phyloP scores from a whole-genome alignment of 805 yeast species.

The Blastobotrys muscicola region DNA sequence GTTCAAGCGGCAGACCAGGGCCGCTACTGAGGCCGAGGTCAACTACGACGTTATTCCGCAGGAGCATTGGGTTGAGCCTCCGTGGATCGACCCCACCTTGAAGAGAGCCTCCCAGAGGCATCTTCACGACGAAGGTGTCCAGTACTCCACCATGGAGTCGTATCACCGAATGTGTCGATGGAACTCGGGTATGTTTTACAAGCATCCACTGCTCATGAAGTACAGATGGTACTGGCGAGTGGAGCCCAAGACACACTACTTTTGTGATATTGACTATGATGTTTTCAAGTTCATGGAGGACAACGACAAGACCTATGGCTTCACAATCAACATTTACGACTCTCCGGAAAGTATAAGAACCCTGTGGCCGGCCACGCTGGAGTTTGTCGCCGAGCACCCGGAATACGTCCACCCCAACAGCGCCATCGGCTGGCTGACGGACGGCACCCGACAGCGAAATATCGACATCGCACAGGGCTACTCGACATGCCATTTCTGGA shows the following conservation, averaged over 20 bases:
- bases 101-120: constrained; percentile 41
- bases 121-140: constrained; percentile 34
- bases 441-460: constrained; percentile 41
- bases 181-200: constrained; percentile 57
- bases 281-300: constrained; percentile 35
- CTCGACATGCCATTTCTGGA: constrained; percentile 83
- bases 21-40: constrained; percentile 34
- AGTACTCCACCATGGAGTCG: constrained; percentile 51
- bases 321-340: constrained; percentile 60
- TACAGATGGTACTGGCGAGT: constrained; percentile 72
- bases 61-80: constrained; percentile 55
- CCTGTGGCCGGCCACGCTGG: constrained; percentile 62
- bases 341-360: constrained; percentile 52
- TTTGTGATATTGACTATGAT: constrained; percentile 50
- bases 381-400: constrained; percentile 46
- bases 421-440: constrained; percentile 44
- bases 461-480: constrained; percentile 39
- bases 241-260: constrained; percentile 65
- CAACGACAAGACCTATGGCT: constrained; percentile 65
- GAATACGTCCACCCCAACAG: constrained; percentile 50
- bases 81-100: constrained; percentile 35
- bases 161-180: constrained; percentile 62
- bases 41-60: constrained; percentile 35
- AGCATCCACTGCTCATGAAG: constrained; percentile 51
- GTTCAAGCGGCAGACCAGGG: constrained; percentile 40